Percentiles rank a stretch among this genome's conserved stretches.
phyloP scores from a whole-genome alignment of 2,329 filamentous ascomycete genomes.

The Colletotrichum somersetense region DNA sequence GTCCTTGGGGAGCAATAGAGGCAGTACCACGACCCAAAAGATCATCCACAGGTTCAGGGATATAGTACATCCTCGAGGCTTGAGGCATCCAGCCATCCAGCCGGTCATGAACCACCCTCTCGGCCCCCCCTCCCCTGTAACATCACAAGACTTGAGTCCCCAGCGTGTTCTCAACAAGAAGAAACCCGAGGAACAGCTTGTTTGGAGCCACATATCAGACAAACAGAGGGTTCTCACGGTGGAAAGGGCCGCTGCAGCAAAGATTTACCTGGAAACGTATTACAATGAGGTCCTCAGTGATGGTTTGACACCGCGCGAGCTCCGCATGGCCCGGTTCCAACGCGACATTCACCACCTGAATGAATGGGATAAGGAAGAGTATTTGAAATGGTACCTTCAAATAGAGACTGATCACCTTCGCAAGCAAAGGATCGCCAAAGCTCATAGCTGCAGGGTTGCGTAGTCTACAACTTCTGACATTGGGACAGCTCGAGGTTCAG shows the following conservation, averaged over 20 bases:
- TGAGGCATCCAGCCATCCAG: constrained; percentile 7
- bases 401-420: constrained; percentile 67
- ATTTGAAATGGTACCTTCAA: constrained; percentile 60
- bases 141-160: neutral
- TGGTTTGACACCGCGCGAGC: constrained; percentile 64
- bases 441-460: constrained; percentile 23
- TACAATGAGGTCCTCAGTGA: constrained; percentile 76
- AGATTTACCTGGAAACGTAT: constrained; percentile 87
- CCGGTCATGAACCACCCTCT: constrained; percentile 8
- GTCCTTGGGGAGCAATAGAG: constrained; percentile 9
- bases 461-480: constrained; percentile 8
- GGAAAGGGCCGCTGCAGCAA: constrained; percentile 83
- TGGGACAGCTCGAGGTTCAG: neutral
- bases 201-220: constrained; percentile 7
- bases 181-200: neutral
- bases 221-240: constrained; percentile 66
- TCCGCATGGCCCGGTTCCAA: constrained; percentile 74
- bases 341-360: constrained; percentile 66
- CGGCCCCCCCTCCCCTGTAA: neutral
- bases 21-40: constrained; percentile 7
- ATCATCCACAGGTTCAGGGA: constrained; percentile 12
- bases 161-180: neutral
- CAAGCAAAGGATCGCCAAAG: constrained; percentile 27
- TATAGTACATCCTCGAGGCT: constrained; percentile 2
- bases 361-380: constrained; percentile 68